Percentiles rank a stretch among this genome's conserved stretches.
phyloP scores from a whole-genome alignment of 2,329 filamentous ascomycete species.

The Fusarium oxysporum region DNA sequence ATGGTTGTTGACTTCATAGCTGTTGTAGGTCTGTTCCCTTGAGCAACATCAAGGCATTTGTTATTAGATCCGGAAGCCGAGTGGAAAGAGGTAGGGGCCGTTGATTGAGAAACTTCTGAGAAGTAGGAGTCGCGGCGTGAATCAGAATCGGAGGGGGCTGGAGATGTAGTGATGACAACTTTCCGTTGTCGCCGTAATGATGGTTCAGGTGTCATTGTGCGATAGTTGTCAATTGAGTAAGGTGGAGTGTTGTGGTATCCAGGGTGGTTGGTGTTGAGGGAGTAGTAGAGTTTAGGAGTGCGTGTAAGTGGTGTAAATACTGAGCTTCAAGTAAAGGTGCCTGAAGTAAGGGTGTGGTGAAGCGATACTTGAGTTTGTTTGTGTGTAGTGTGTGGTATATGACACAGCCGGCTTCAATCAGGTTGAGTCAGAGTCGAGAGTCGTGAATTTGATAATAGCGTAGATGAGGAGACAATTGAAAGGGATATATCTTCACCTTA shows the following conservation, averaged over 20 bases:
- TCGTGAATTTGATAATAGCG: not conserved
- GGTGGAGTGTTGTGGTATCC: slow-evolving; percentile 3
- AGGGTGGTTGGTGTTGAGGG: slow-evolving; percentile 4
- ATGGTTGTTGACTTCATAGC: slow-evolving; percentile 18
- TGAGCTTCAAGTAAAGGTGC: slow-evolving; percentile 9
- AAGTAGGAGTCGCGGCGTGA: slow-evolving; percentile 46
- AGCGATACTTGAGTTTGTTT: slow-evolving; percentile 11
- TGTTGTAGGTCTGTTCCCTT: slow-evolving; percentile 22
- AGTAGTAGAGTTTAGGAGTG: slow-evolving; percentile 9
- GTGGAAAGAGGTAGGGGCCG: slow-evolving; percentile 46
- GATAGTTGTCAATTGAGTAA: slow-evolving; percentile 10
- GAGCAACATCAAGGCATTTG: slow-evolving; percentile 28
- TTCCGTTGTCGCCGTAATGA: slow-evolving; percentile 43
- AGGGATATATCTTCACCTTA: slow-evolving; percentile 39
- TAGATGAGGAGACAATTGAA: slow-evolving; percentile 28
- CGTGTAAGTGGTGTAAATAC: slow-evolving; percentile 27
- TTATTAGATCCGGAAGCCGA: slow-evolving; percentile 42
- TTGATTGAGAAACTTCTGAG: slow-evolving; percentile 44
- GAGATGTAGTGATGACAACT: slow-evolving; percentile 43
- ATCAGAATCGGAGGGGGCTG: slow-evolving; percentile 42
- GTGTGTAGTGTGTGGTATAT: slow-evolving; percentile 16
- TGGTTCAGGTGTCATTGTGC: slow-evolving; percentile 34
- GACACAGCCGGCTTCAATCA: slow-evolving; percentile 23
- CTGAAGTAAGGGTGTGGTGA: slow-evolving; percentile 5
- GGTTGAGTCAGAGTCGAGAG: slow-evolving; percentile 3